Evolutionary conservation across 441 rosid species (phyloP), one percentile per base, ranked within the genome.

Genomic region (Kokia cookei): DNA sequence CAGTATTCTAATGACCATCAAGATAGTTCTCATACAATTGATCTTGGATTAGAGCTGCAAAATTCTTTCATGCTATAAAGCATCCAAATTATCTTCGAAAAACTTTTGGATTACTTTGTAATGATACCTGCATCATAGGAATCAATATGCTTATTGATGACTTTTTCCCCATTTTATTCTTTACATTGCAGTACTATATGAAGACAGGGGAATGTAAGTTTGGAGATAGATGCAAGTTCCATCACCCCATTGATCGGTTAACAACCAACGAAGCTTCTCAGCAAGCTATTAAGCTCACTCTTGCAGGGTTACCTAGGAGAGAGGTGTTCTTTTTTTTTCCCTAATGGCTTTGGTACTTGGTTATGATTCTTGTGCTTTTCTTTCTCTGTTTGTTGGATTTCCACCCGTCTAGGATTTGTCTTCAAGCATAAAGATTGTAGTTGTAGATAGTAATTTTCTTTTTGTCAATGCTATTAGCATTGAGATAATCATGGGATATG

Each of bases 291-390:
- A 89, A 91, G 91, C 93, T 93, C 76, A 90, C 94, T 70, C 96
- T 86, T 80, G 99, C 98, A 40, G 99, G 99, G 82, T 86, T 91
- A 58, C 94, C 99, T 32, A 86, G 99, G 85, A 87, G 98, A 93
- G 97, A 93, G 98, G 98, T 91, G 82, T 27, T n/a, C n/a, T 50
- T 60, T 60, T 15, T 29, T n/a, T 35, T 19, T 68, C 7, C 35
- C 55, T 5, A 29, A 45, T 65, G 12, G 5, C 22, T 24, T 48
- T 26, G 15, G 37, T 65, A 14, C 45, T 69, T 68, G 60, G 17
- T 53, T 32, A 17, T 32, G 11, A 53, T 69, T 17, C 17, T 29
- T 53, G 48, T 29, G 57, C 3, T 12, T 62, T 12, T 70, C 24
- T 3, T 22, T 59, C 10, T 12, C 8, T 43, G 24, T 8, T 2